These are phyloP conservation scores for Fusarium humuli DNA, from an alignment of 2,329 filamentous ascomycete species.

Conservation along the genomic window DNA sequence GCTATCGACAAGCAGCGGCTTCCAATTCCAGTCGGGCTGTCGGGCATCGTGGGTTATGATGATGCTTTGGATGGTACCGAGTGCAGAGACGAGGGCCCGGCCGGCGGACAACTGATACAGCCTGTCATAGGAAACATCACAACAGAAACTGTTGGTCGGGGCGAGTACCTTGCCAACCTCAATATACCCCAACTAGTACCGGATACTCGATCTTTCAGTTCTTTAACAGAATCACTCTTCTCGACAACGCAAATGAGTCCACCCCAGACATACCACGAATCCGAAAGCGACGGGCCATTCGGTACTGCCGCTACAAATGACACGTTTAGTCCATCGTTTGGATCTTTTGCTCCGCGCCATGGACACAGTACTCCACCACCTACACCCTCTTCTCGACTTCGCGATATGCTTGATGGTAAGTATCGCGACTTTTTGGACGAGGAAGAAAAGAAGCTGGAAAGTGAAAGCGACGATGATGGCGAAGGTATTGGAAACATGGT, in stretches of 20 bases:
- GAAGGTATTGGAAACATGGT: constrained; percentile 1
- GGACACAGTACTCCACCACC: too few species aligned
- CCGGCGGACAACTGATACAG: too few species aligned
- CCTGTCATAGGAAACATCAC: neutral
- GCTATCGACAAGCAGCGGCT: constrained; percentile 32
- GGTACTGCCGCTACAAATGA: too few species aligned
- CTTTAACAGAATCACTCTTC: neutral
- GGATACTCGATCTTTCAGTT: neutral
- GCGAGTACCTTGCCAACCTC: neutral
- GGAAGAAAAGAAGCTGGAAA: neutral
- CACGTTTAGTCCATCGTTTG: neutral
- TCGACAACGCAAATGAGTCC: neutral
- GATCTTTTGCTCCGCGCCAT: neutral
- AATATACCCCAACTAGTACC: neutral
- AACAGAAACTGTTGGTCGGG: neutral
- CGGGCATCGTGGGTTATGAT: neutral
- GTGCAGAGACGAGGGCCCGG: neutral
- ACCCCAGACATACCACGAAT: neutral
- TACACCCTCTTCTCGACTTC: constrained; percentile 5
- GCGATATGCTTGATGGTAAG: constrained; percentile 12
- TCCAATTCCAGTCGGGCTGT: neutral
- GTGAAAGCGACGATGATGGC: neutral
- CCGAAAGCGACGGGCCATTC: too few species aligned
- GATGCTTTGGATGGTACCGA: neutral
- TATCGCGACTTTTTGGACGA: neutral